A percentile compares a stretch with the other conserved stretches of the same genome.
Conservation (phyloP, 2,329 filamentous ascomycete species). For the Fusarium sp. region DNA sequence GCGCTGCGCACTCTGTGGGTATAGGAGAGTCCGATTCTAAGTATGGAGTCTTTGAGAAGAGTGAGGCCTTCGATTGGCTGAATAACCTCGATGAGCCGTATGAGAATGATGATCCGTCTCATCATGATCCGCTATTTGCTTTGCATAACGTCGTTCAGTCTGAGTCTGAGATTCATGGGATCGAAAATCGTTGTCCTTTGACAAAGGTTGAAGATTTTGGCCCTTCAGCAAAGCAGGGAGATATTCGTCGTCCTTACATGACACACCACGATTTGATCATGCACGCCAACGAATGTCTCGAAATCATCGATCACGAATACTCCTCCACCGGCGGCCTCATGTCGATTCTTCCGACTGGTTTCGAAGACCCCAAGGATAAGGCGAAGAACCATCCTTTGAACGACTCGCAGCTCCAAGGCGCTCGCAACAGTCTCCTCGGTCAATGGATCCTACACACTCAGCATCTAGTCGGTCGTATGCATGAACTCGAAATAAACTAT, state of each 20-base stretch:
- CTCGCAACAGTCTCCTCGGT: constrained; percentile 67
- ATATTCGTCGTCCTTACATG: constrained; percentile 55
- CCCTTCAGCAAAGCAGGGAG: constrained; percentile 32
- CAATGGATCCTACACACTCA: constrained; percentile 69
- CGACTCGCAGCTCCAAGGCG: constrained; percentile 56
- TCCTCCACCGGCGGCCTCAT: constrained; percentile 68
- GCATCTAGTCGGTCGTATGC: constrained; percentile 66
- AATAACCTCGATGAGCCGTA: constrained; percentile 65
- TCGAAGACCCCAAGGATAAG: constrained; percentile 41
- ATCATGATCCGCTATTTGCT: constrained; percentile 62
- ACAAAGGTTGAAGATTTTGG: constrained; percentile 44
- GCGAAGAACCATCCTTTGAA: constrained; percentile 40
- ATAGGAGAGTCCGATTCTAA: constrained; percentile 42
- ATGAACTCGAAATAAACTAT: constrained; percentile 69
- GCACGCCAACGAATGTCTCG: constrained; percentile 71
- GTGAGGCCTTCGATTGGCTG: constrained; percentile 70
- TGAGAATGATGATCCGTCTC: constrained; percentile 60
- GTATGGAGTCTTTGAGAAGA: constrained; percentile 54
- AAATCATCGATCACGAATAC: constrained; percentile 71
- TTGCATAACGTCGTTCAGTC: constrained; percentile 61
- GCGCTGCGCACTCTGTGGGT: constrained; percentile 42
- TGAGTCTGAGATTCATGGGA: constrained; percentile 58
- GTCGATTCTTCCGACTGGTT: constrained; percentile 63
- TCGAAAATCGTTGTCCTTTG: constrained; percentile 63
- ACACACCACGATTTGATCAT: constrained; percentile 64